Conservation (phyloP, 257 asterid species). For the Eucommia ulmoides region DNA sequence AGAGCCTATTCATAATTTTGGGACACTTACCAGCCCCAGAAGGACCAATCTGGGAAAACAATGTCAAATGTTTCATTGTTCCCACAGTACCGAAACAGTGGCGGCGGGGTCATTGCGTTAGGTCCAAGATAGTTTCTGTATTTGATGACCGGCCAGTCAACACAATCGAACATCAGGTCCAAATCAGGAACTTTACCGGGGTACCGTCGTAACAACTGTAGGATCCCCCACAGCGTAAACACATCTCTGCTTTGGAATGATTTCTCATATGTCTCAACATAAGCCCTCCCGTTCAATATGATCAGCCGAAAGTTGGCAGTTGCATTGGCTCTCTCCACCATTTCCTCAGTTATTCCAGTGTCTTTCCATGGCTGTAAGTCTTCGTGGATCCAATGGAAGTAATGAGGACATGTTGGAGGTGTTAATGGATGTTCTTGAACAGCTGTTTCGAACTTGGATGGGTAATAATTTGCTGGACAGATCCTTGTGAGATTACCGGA, state of each 20-base stretch:
- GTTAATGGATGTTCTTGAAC: neutral
- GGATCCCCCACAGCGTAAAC: conserved; percentile 22
- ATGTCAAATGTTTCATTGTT: conserved; percentile 8
- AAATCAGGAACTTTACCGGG: conserved; percentile 22
- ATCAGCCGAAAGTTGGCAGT: conserved; percentile 19
- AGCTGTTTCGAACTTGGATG: neutral
- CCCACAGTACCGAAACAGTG: conserved; percentile 12
- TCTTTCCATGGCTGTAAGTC: conserved; percentile 22
- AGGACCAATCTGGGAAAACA: conserved; percentile 15
- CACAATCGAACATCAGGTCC: conserved; percentile 23
- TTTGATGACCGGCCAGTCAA: conserved; percentile 15
- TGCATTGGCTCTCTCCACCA: conserved; percentile 10
- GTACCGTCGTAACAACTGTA: conserved; percentile 17
- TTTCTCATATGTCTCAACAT: conserved; percentile 7
- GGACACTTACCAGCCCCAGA: conserved; percentile 15
- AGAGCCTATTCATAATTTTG: no score
- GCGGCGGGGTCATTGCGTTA: conserved; percentile 6
- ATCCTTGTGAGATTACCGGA: neutral
- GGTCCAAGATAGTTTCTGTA: conserved; percentile 3
- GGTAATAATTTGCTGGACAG: neutral
- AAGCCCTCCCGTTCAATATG: conserved; percentile 16
- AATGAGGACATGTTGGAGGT: conserved; percentile 16
- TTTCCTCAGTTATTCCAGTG: conserved; percentile 17
- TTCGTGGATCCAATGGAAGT: conserved; percentile 23
- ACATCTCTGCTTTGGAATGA: conserved; percentile 7